Evolutionary conservation across 1,139 yeast species (phyloP).

Genomic region (Yamadazyma taylorii): DNA sequence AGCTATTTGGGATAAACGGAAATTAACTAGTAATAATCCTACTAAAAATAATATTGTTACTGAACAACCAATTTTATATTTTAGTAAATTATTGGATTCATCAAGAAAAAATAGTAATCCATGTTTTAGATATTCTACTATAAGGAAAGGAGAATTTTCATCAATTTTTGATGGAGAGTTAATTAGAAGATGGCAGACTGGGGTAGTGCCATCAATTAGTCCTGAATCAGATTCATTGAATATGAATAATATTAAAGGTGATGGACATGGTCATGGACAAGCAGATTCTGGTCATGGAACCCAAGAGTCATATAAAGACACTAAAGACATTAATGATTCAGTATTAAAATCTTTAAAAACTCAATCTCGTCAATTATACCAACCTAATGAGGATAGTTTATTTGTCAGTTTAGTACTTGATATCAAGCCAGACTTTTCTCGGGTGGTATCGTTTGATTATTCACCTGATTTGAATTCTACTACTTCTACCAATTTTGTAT

Average conservation of each 20-base stretch:
- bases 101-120: constrained; percentile 61
- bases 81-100: constrained; percentile 67
- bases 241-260: no score
- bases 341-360: constrained; percentile 30
- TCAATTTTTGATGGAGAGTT: constrained; percentile 78
- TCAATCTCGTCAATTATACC: constrained; percentile 38
- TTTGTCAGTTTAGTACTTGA: constrained; percentile 80
- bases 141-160: constrained; percentile 71
- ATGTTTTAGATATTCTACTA: constrained; percentile 70
- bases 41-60: constrained; percentile 21
- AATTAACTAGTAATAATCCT: constrained; percentile 33
- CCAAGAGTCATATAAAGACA: background rate
- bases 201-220: constrained; percentile 52
- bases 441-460: constrained; percentile 84
- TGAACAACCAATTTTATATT: constrained; percentile 64
- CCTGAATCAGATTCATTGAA: no score
- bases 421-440: constrained; percentile 71
- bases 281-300: constrained; percentile 4
- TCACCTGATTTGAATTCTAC: constrained; percentile 52
- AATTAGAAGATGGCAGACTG: constrained; percentile 81
- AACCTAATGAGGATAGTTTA: constrained; percentile 49
- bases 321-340: background rate
- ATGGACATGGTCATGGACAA: no score
- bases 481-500: constrained; percentile 61
- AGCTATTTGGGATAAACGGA: constrained; percentile 86